Percentiles rank a stretch among this genome's conserved stretches.
These are phyloP conservation scores for Aureobasidium subglaciale DNA, from an alignment of 2,329 filamentous ascomycete genomes.

Conservation along the genomic window DNA sequence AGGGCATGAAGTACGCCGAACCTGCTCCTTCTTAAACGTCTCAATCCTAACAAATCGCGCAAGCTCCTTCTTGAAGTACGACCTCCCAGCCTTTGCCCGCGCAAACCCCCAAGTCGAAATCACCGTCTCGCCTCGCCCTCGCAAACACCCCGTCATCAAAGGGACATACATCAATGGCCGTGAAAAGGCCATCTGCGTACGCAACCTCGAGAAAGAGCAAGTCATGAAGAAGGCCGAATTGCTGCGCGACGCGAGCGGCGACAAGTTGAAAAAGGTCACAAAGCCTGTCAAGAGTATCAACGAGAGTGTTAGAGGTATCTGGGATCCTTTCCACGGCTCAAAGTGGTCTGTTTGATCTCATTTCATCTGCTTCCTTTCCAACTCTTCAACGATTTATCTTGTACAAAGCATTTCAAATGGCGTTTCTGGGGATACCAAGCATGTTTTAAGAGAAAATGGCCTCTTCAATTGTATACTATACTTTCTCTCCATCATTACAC, in stretches of 20 bases:
- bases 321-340: conserved; percentile 56
- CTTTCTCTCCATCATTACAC: neutral
- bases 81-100: conserved; percentile 69
- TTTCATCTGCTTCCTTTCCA: neutral
- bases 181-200: conserved; percentile 78
- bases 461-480: conserved; percentile 10
- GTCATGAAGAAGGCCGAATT: conserved; percentile 73
- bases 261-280: conserved; percentile 57
- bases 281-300: conserved; percentile 56
- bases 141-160: conserved; percentile 79
- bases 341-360: conserved; percentile 41
- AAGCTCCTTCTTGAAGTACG: conserved; percentile 73
- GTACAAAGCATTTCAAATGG: conserved; percentile 15
- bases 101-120: conserved; percentile 86
- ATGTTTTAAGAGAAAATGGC: neutral
- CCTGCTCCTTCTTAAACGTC: conserved; percentile 7
- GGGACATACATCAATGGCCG: conserved; percentile 90
- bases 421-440: conserved; percentile 15
- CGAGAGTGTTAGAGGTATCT: conserved; percentile 58
- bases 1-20: conserved; percentile 76
- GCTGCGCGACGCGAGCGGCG: conserved; percentile 66
- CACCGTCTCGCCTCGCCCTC: conserved; percentile 80
- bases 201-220: conserved; percentile 73
- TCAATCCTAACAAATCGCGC: neutral
- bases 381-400: neutral